Evolutionary conservation across 306 rosid species (phyloP), one percentile per base, ranked within the genome.

Genomic region (Ziziphus jujuba): DNA sequence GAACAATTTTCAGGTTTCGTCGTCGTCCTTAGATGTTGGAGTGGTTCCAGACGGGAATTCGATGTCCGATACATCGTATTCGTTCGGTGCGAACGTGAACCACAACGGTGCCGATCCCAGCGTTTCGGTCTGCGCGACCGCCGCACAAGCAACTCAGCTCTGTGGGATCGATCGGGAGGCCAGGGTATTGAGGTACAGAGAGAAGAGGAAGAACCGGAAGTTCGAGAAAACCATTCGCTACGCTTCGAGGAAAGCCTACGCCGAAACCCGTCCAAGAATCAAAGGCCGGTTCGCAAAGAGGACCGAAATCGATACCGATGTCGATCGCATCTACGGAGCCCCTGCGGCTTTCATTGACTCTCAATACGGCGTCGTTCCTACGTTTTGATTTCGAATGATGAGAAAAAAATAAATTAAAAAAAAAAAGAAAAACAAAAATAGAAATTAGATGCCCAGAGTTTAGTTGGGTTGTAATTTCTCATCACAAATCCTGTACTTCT

Each of bases 181-280:
- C 7, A 83, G 95, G 72, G 98, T 93, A 45, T 61, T 93, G 82
- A 90, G 98, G 89, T 93, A 93, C 80, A 82, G 89, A 19, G 97
- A 93, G 85, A 93, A 93, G 87, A 87, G 98, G 77, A 93, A 93
- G 97, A 93, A 88, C 72, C 56, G 98, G 40, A 93, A 85, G 77
- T 93, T 93, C 84, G 90, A 90, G 89, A 93, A 93, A 87, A 93
- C 97, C 10, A 90, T 93, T 57, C 97, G 98, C 0, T 93, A 93
- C 49, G 97, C 98, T 5, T 93, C 98, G 1, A 74, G 98, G 21
- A 93, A 93, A 66, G 98, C 98, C 0, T 93, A 93, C 60, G 98
- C 98, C 0, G 98, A 93, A 74, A 85, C 96, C 2, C 83, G 98
- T 65, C 98, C 98, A 0, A 82, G 98, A 74, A 86, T 93, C 85